Conservation (phyloP, 768 basidiomycete species). For the Filobasidium wieringae region DNA sequence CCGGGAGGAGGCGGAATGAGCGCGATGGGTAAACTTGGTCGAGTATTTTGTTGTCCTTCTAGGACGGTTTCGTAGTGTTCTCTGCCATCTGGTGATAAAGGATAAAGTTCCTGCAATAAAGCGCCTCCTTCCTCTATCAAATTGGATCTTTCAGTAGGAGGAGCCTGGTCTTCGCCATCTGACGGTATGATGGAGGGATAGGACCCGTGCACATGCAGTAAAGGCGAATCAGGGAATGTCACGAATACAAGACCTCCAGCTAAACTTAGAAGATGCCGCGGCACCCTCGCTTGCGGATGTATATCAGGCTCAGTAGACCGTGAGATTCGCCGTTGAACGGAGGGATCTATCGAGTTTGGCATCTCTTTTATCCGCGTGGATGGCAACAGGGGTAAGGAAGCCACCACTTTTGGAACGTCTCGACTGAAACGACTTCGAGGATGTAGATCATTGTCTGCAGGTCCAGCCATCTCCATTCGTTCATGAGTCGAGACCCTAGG, state of each 20-base stretch:
- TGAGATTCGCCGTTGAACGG: too few species aligned
- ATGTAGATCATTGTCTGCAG: too few species aligned
- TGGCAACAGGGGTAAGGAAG: too few species aligned
- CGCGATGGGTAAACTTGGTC: conserved; percentile 24
- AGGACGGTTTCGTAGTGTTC: background rate
- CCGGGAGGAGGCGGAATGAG: conserved; percentile 38
- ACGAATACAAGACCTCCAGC: conserved; percentile 35
- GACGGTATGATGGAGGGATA: background rate
- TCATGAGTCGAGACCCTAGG: too few species aligned
- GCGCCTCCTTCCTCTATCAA: too few species aligned
- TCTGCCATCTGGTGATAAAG: background rate
- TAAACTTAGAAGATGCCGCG: conserved; percentile 26
- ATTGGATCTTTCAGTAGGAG: too few species aligned
- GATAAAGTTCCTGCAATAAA: too few species aligned
- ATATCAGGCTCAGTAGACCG: background rate
- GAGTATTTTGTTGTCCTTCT: background rate
- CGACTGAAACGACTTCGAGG: too few species aligned
- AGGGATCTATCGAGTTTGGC: too few species aligned
- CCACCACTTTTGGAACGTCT: too few species aligned
- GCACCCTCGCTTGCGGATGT: background rate
- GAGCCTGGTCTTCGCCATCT: background rate
- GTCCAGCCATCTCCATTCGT: too few species aligned
- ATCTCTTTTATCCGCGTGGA: too few species aligned
- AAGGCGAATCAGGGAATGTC: conserved; percentile 30
- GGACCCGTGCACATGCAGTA: conserved; percentile 30